Conservation (phyloP, 2,329 filamentous ascomycete genomes). For the Rutstroemia sp. region DNA sequence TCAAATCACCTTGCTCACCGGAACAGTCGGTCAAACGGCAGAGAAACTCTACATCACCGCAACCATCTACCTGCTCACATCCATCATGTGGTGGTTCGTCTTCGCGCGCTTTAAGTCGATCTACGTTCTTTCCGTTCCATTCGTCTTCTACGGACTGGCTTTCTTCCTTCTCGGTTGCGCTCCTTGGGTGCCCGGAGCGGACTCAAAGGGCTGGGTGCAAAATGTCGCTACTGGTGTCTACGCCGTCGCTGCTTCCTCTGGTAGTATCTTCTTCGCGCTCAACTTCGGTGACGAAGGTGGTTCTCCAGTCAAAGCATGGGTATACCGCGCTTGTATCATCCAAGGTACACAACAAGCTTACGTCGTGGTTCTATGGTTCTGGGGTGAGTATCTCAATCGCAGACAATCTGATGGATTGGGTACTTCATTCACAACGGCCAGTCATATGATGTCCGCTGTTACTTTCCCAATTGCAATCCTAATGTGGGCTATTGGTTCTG, state of each 20-base stretch:
- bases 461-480: constrained; percentile 50
- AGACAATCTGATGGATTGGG: constrained; percentile 6
- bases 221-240: constrained; percentile 56
- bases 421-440: constrained; percentile 36
- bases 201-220: constrained; percentile 37
- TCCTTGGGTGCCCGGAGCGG: constrained; percentile 38
- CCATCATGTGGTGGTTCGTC: constrained; percentile 54
- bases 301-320: constrained; percentile 55
- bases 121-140: constrained; percentile 41
- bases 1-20: constrained; percentile 60
- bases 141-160: constrained; percentile 50
- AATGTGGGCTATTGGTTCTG: constrained; percentile 47
- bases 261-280: constrained; percentile 58
- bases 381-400: constrained; percentile 43
- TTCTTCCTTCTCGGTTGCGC: constrained; percentile 58
- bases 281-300: constrained; percentile 61
- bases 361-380: constrained; percentile 58
- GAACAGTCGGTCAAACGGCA: constrained; percentile 52
- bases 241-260: constrained; percentile 53
- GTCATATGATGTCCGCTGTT: constrained; percentile 38
- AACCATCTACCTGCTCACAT: constrained; percentile 49
- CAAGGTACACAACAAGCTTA: constrained; percentile 63
- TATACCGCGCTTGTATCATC: constrained; percentile 58
- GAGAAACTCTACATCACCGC: constrained; percentile 53
- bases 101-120: constrained; percentile 52